Evolutionary conservation across 805 yeast genomes (phyloP).

Genomic region (Pichia ethanolica): DNA sequence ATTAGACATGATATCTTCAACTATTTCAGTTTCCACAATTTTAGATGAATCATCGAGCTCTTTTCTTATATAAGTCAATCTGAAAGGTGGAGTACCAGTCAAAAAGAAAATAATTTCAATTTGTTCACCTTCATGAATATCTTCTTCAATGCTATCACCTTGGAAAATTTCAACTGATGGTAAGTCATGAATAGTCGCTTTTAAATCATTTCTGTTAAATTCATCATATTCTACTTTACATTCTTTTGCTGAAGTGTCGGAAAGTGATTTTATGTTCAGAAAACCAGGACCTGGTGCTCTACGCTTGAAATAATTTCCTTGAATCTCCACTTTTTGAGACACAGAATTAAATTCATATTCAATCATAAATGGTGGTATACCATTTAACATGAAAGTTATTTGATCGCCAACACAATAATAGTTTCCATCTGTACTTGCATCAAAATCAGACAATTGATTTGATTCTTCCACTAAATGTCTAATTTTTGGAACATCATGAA

Average conservation of each 20-base stretch:
- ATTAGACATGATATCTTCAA: constrained; percentile 62
- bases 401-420: constrained; percentile 92
- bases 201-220: constrained; percentile 22
- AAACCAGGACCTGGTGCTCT: constrained; percentile 80
- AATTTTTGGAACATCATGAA: constrained; percentile 74
- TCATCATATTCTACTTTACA: constrained; percentile 58
- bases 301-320: constrained; percentile 41
- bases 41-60: constrained; percentile 28
- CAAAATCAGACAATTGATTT: constrained; percentile 19
- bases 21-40: constrained; percentile 45
- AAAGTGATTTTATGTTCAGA: constrained; percentile 55
- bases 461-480: constrained; percentile 31
- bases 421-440: constrained; percentile 2
- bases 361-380: constrained; percentile 73
- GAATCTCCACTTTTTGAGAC: constrained; percentile 41
- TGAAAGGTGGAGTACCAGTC: constrained; percentile 86
- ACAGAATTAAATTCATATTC: constrained; percentile 65
- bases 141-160: constrained; percentile 69
- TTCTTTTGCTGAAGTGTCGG: constrained; percentile 64
- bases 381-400: constrained; percentile 65
- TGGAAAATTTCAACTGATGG: constrained; percentile 78
- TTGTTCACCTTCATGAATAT: constrained; percentile 91
- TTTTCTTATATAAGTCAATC: constrained; percentile 75
- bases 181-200: constrained; percentile 35
- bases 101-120: constrained; percentile 80